Evolutionary conservation across 2,329 filamentous ascomycete genomes (phyloP).

Genomic region (Exophiala viscosa): DNA sequence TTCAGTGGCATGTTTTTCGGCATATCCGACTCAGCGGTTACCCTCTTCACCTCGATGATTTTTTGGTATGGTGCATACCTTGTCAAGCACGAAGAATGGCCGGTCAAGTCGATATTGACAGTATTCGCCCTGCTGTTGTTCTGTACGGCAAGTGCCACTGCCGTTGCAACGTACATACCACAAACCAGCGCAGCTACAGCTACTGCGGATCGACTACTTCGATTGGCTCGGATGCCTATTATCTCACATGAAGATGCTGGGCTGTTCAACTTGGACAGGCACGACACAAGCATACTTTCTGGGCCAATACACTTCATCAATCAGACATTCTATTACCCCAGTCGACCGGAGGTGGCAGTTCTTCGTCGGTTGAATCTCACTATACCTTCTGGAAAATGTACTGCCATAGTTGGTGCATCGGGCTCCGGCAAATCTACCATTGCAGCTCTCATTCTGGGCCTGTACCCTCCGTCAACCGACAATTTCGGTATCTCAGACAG

Average conservation of each 20-base stretch:
- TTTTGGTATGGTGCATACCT: conserved; percentile 78
- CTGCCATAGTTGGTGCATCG: conserved; percentile 76
- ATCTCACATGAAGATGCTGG: conserved; percentile 59
- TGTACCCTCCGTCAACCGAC: conserved; percentile 54
- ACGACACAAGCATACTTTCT: conserved; percentile 29
- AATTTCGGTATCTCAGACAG: conserved; percentile 1
- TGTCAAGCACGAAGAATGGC: conserved; percentile 49
- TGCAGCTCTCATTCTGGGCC: conserved; percentile 66
- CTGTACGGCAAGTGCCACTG: conserved; percentile 68
- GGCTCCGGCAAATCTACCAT: conserved; percentile 92
- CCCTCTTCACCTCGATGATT: conserved; percentile 71
- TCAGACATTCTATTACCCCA: conserved; percentile 70
- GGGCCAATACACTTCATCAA: conserved; percentile 58
- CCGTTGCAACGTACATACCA: conserved; percentile 70
- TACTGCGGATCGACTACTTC: conserved; percentile 68
- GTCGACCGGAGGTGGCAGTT: conserved; percentile 50
- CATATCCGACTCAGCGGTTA: conserved; percentile 67
- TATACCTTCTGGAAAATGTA: conserved; percentile 61
- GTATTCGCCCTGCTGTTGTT: conserved; percentile 83
- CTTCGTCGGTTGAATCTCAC: conserved; percentile 64
- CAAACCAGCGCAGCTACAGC: conserved; percentile 73
- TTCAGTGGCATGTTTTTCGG: conserved; percentile 72
- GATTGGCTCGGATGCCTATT: conserved; percentile 53
- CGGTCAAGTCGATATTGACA: conserved; percentile 61
- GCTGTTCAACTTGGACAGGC: conserved; percentile 35